Conservation (phyloP, 148 eudicot genomes). For the Rhododendron henanense region DNA sequence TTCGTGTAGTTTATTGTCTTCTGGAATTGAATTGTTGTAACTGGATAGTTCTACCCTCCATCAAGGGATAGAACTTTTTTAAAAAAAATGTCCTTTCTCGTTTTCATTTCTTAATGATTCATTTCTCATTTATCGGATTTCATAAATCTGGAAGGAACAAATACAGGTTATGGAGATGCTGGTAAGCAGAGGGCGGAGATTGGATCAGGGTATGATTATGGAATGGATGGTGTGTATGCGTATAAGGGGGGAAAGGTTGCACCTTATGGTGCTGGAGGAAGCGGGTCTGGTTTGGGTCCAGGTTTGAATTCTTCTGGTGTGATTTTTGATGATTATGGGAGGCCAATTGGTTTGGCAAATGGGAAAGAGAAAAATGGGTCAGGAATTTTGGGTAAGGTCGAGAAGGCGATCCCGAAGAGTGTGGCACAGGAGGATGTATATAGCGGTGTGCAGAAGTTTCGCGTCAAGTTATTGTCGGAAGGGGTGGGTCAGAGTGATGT, state of each 20-base stretch:
- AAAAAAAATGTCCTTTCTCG: background rate
- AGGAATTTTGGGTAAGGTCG: conserved; percentile 28
- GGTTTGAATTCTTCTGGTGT: conserved; percentile 24
- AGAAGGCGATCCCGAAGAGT: conserved; percentile 53
- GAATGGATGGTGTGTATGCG: conserved; percentile 42
- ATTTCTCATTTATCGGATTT: background rate
- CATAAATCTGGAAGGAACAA: conserved; percentile 13
- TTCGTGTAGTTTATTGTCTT: background rate
- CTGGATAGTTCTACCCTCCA: background rate
- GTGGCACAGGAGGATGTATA: conserved; percentile 42
- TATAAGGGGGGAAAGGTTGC: conserved; percentile 55
- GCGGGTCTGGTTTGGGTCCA: conserved; percentile 21
- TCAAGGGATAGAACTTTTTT: background rate
- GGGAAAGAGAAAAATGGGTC: conserved; percentile 31
- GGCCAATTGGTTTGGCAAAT: conserved; percentile 43
- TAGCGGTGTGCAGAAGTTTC: conserved; percentile 66
- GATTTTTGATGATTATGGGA: conserved; percentile 81
- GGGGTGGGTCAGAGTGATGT: conserved; percentile 57
- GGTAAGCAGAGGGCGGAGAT: conserved; percentile 1
- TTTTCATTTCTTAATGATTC: background rate
- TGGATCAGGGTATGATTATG: conserved; percentile 16
- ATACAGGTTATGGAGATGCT: conserved; percentile 4
- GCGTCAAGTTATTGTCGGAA: conserved; percentile 69
- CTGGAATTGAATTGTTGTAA: background rate
- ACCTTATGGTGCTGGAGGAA: conserved; percentile 64